phyloP scores from a whole-genome alignment of 148 eudicot genomes.

The Cornus florida region DNA sequence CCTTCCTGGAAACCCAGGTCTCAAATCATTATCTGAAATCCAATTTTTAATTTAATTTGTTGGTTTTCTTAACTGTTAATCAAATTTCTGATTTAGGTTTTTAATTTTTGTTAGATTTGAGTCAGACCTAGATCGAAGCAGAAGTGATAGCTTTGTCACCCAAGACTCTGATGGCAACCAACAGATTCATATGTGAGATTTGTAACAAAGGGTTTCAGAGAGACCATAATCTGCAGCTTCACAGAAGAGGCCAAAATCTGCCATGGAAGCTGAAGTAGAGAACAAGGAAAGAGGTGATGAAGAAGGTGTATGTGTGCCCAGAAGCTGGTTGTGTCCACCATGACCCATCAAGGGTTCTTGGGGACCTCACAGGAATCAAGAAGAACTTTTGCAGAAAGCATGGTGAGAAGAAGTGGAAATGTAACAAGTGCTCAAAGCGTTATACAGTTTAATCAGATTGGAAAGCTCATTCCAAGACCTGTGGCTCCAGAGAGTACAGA shows the following conservation, averaged over 20 bases:
- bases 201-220: slow-evolving; percentile 95
- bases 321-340: slow-evolving; percentile 78
- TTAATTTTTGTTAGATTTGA: not conserved
- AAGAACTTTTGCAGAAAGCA: slow-evolving; percentile 89
- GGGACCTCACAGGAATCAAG: slow-evolving; percentile 90
- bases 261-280: slow-evolving; percentile 98
- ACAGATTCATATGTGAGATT: slow-evolving; percentile 82
- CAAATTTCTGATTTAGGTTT: not conserved
- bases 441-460: slow-evolving; percentile 98
- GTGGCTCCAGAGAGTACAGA: slow-evolving; percentile 93
- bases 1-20: slow-evolving; percentile 93
- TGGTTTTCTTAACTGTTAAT: no score
- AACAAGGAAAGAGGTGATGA: slow-evolving; percentile 56
- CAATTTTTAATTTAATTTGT: no score
- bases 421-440: slow-evolving; percentile 82
- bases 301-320: slow-evolving; percentile 91
- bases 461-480: slow-evolving; percentile 94
- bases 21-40: no score
- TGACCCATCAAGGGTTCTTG: slow-evolving; percentile 86
- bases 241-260: slow-evolving; percentile 89
- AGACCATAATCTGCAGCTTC: slow-evolving; percentile 88
- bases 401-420: slow-evolving; percentile 95
- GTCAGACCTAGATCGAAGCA: slow-evolving; percentile 80
- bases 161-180: slow-evolving; percentile 70
- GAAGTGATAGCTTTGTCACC: slow-evolving; percentile 95